These are phyloP conservation scores for Filosporella fistucella DNA, from an alignment of 495 filamentous ascomycete genomes.

Conservation along the genomic window DNA sequence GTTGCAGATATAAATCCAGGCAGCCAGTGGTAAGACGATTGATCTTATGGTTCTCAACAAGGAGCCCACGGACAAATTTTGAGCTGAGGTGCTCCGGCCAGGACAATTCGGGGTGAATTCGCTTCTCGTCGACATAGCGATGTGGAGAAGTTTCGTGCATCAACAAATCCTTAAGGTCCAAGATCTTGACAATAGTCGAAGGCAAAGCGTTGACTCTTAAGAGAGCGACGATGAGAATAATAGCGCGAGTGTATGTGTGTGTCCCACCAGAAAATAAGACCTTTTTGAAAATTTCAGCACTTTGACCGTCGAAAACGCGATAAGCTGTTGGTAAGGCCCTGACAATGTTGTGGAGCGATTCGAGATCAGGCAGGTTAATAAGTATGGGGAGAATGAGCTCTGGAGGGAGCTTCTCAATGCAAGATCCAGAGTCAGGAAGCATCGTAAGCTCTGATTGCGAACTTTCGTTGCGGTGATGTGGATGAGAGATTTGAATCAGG, in stretches of 20 bases:
- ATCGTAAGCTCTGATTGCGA: no score
- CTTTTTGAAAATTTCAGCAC: neutral
- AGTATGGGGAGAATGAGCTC: constrained; percentile 1
- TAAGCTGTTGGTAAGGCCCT: constrained; percentile 6
- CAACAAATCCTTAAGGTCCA: neutral
- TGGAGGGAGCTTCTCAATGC: constrained; percentile 2
- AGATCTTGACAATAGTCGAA: neutral
- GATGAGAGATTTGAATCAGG: no score
- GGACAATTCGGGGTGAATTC: neutral
- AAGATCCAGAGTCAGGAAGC: no score
- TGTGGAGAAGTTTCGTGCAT: neutral
- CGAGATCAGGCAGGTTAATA: constrained; percentile 6
- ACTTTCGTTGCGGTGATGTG: no score
- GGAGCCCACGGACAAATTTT: constrained; percentile 1
- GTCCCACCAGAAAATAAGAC: constrained; percentile 3
- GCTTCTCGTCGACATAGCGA: neutral
- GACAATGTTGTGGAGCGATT: constrained; percentile 9
- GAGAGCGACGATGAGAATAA: constrained; percentile 3
- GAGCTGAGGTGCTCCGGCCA: neutral
- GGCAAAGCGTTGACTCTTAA: constrained; percentile 1
- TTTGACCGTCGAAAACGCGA: neutral
- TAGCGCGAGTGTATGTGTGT: constrained; percentile 3
- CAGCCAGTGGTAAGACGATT: neutral
- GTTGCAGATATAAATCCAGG: neutral
- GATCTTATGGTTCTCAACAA: constrained; percentile 3